Conservation (phyloP, 768 basidiomycete species). For the Tulasnella sp. region DNA sequence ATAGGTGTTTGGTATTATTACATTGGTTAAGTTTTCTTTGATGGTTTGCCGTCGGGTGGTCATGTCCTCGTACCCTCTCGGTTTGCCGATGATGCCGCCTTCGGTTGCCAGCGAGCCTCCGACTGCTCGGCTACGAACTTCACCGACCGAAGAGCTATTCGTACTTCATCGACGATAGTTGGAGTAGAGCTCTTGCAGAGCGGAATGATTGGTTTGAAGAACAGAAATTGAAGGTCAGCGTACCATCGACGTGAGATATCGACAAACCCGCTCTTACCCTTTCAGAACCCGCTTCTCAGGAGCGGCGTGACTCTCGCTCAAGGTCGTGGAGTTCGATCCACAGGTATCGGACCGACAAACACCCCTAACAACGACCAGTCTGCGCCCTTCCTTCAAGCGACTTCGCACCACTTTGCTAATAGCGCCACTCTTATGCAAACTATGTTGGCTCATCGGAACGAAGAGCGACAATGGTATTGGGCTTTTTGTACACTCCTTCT, state of each 20-base stretch:
- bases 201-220: conserved; percentile 15
- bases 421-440: conserved; percentile 13
- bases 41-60: neutral
- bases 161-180: conserved; percentile 7
- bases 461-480: conserved; percentile 22
- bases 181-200: conserved; percentile 20
- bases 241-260: neutral
- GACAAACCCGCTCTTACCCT: conserved; percentile 1
- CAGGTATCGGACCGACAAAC: neutral
- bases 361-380: conserved; percentile 24
- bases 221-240: neutral
- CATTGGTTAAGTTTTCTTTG: too few species aligned
- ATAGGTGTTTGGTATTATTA: neutral
- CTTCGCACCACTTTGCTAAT: conserved; percentile 23
- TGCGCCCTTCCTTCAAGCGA: conserved; percentile 20
- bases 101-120: neutral
- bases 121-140: neutral
- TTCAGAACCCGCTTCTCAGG: conserved; percentile 25
- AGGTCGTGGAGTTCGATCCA: neutral
- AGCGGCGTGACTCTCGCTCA: conserved; percentile 16
- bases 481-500: neutral
- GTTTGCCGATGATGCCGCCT: neutral
- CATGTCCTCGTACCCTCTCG: neutral
- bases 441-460: neutral
- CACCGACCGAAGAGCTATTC: conserved; percentile 4